Evolutionary conservation across 768 basidiomycete genomes (phyloP).

Genomic region (Boletellus ananiceps): DNA sequence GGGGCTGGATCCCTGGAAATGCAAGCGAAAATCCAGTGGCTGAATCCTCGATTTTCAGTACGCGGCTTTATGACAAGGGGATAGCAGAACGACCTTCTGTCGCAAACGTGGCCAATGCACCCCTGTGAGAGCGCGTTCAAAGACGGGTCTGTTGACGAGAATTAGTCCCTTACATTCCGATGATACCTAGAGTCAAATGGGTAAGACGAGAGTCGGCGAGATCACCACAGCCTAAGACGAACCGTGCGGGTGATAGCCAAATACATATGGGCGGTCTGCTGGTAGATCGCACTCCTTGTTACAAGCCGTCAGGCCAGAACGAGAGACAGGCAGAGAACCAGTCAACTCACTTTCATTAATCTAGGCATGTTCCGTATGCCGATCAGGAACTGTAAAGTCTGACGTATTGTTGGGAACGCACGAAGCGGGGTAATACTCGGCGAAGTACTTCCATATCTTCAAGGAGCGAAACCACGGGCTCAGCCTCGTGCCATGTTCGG

Average conservation of each 20-base stretch:
- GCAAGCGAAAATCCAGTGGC: slow-evolving; percentile 86
- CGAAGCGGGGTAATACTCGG: slow-evolving; percentile 88
- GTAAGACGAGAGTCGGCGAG: slow-evolving; percentile 1
- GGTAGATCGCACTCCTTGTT: slow-evolving; percentile 80
- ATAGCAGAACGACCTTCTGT: slow-evolving; percentile 67
- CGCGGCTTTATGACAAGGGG: neutral
- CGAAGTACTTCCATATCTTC: slow-evolving; percentile 84
- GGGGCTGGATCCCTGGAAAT: slow-evolving; percentile 90
- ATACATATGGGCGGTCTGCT: slow-evolving; percentile 88
- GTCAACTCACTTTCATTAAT: slow-evolving; percentile 34
- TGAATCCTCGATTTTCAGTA: slow-evolving; percentile 25
- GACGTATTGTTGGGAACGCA: slow-evolving; percentile 40
- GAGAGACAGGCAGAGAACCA: neutral
- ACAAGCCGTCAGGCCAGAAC: neutral
- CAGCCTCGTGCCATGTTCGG: slow-evolving; percentile 66
- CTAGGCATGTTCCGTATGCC: neutral
- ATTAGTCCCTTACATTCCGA: slow-evolving; percentile 75
- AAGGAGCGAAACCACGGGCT: slow-evolving; percentile 69
- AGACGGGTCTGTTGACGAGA: neutral
- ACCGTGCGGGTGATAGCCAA: slow-evolving; percentile 99
- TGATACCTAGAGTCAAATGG: slow-evolving; percentile 63
- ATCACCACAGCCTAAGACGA: slow-evolving; percentile 16
- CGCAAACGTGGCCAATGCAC: slow-evolving; percentile 91
- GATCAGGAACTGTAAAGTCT: neutral
- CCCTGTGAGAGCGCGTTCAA: slow-evolving; percentile 46